Evolutionary conservation across 805 yeast genomes (phyloP).

Genomic region (Metschnikowia lachancei): DNA sequence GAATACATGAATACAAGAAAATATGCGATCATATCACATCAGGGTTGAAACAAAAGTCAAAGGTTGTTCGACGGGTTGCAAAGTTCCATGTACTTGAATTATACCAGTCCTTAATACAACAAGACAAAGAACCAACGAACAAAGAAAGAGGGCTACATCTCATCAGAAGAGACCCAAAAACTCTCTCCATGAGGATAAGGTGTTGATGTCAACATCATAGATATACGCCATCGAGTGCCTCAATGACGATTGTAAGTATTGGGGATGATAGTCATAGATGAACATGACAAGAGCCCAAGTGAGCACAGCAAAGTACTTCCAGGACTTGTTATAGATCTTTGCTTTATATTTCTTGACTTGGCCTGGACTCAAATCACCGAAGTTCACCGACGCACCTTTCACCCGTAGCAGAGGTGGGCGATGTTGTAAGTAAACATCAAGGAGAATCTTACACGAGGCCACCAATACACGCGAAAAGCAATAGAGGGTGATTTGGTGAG

Average conservation of each 20-base stretch:
- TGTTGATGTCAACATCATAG: slow-evolving; percentile 55
- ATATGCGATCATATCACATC: too few relatives aligned
- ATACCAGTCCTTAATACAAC: too few relatives aligned
- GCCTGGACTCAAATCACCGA: slow-evolving; percentile 27
- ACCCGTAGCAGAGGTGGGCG: slow-evolving; percentile 33
- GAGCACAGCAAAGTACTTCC: slow-evolving; percentile 61
- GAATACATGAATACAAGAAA: neutral
- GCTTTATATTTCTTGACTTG: slow-evolving; percentile 36
- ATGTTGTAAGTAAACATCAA: slow-evolving; percentile 37
- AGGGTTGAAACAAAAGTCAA: neutral
- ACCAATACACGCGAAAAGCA: slow-evolving; percentile 66
- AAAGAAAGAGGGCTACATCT: neutral
- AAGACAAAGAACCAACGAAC: too few relatives aligned
- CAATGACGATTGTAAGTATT: slow-evolving; percentile 60
- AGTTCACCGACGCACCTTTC: slow-evolving; percentile 22
- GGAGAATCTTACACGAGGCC: slow-evolving; percentile 55
- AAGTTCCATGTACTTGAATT: too few relatives aligned
- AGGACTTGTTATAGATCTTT: slow-evolving; percentile 35
- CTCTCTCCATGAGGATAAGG: slow-evolving; percentile 48
- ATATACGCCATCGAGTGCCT: slow-evolving; percentile 69
- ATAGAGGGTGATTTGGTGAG: slow-evolving; percentile 74
- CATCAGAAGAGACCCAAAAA: slow-evolving; percentile 33
- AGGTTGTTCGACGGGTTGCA: too few relatives aligned
- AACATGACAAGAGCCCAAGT: slow-evolving; percentile 77
- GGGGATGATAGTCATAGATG: slow-evolving; percentile 61